Evolutionary conservation across 2,329 filamentous ascomycete genomes (phyloP).

Genomic region (Beauveria rudraprayagi): DNA sequence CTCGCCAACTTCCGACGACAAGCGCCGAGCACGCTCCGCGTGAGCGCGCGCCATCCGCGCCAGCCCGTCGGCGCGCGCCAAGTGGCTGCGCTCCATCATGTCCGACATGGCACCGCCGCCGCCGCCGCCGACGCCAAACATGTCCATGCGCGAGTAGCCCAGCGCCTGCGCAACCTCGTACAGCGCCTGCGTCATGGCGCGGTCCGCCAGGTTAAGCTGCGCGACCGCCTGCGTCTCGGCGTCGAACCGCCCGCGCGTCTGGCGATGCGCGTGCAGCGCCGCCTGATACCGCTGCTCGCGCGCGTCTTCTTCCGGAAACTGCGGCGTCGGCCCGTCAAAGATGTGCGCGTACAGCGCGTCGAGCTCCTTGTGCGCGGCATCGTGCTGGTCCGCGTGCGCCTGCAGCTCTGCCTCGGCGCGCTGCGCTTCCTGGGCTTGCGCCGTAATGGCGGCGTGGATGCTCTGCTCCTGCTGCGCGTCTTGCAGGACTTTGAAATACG

Average conservation of each 20-base stretch:
- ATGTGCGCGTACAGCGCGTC: slow-evolving; percentile 45
- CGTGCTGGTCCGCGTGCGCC: slow-evolving; percentile 25
- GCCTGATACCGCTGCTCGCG: slow-evolving; percentile 30
- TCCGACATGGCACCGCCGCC: slow-evolving; percentile 36
- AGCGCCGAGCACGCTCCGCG: slow-evolving; percentile 30
- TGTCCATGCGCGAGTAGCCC: slow-evolving; percentile 34
- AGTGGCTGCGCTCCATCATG: slow-evolving; percentile 45
- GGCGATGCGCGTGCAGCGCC: slow-evolving; percentile 30
- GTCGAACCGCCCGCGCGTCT: slow-evolving; percentile 27
- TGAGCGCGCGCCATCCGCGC: slow-evolving; percentile 33
- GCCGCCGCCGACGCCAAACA: slow-evolving; percentile 39
- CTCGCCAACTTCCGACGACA: slow-evolving; percentile 29
- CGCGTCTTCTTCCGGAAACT: slow-evolving; percentile 45
- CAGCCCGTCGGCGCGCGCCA: slow-evolving; percentile 38
- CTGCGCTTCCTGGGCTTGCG: slow-evolving; percentile 33
- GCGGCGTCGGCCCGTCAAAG: slow-evolving; percentile 44
- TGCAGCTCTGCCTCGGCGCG: slow-evolving; percentile 29
- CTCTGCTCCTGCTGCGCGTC: slow-evolving; percentile 37
- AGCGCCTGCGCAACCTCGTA: slow-evolving; percentile 34
- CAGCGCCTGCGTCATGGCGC: slow-evolving; percentile 27
- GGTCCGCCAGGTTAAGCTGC: slow-evolving; percentile 32
- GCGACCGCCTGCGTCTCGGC: slow-evolving; percentile 33
- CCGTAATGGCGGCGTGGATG: slow-evolving; percentile 30
- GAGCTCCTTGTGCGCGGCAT: slow-evolving; percentile 35
- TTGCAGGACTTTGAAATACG: slow-evolving; percentile 46